Evolutionary conservation across 257 asterid genomes (phyloP), one percentile per base, ranked within the genome.

Genomic region (Fraxinus excelsior): DNA sequence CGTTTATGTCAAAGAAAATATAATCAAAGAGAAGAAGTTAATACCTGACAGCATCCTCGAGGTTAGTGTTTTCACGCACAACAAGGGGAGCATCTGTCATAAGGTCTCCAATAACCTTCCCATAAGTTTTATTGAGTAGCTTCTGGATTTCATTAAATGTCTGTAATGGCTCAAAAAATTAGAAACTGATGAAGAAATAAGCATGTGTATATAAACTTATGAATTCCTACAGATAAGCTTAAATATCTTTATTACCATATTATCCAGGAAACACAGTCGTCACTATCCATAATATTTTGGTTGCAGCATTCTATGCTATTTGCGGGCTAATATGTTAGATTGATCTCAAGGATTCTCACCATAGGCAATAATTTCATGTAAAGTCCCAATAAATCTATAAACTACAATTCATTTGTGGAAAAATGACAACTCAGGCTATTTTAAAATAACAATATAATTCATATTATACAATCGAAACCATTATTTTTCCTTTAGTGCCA

Each of bases 31-130:
- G 65, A 64, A 70, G 64, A 44, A 23, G 64, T 9, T 81, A 67
- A 58, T 85, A 93, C 98, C 97, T 93, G 32, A 89, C 96, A 64
- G 96, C 98, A 85, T 91, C 98, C 86, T 88, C 98, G 51, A 93
- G 96, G 83, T 90, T 90, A 86, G 93, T 91, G 85, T 68, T 83
- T 82, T 91, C 93, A 44, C 89, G 91, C 77, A 93, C 92, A 56
- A 85, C 87, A 67, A 93, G 92, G 21, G 98, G 98, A 65, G 89
- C 76, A 64, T 90, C 81, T 65, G 97, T 93, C 98, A 93, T 93
- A 58, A 93, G 90, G 69, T 93, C 98, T 19, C 97, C 98, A 23
- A 93, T 94, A 80, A 93, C 90, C 85, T 88, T 88, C 84, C 98
- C 98, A 53, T 90, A 90, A 68, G 90, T 93, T 81, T 93, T 93